Conservation (phyloP, 306 rosid species). For the Rosa lucieae region DNA sequence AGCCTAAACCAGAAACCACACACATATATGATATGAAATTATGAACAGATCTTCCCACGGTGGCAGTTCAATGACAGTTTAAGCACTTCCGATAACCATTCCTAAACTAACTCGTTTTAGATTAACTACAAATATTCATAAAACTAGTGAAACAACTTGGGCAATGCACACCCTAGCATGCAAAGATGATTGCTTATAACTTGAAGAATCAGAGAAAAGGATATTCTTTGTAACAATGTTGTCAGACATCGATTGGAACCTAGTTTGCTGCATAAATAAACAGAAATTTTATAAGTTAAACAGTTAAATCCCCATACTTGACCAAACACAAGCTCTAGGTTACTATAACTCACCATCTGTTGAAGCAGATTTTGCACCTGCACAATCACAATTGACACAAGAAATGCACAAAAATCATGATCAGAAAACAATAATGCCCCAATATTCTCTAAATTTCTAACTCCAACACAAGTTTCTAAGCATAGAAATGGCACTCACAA, state of each 20-base stretch:
- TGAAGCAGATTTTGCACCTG: constrained; percentile 99
- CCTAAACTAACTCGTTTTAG: background rate
- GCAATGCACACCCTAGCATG: background rate
- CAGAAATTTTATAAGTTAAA: constrained; percentile 31
- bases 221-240: constrained; percentile 92
- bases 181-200: background rate
- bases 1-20: constrained; percentile 2
- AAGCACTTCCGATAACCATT: background rate
- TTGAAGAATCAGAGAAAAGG: constrained; percentile 45
- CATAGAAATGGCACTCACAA: constrained; percentile 58
- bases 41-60: background rate
- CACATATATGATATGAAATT: background rate
- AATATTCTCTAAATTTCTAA: background rate
- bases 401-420: constrained; percentile 17
- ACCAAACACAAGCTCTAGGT: constrained; percentile 18
- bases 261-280: constrained; percentile 63
- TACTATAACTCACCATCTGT: constrained; percentile 80
- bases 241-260: constrained; percentile 94
- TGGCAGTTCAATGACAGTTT: background rate
- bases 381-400: constrained; percentile 12
- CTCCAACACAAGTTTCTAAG: background rate
- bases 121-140: background rate
- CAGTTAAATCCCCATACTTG: constrained; percentile 9
- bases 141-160: background rate
- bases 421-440: background rate